Evolutionary conservation across 176 grass and related monocot species (phyloP), one percentile per base, ranked within the genome.

Genomic region (Alopecurus myosuroides): DNA sequence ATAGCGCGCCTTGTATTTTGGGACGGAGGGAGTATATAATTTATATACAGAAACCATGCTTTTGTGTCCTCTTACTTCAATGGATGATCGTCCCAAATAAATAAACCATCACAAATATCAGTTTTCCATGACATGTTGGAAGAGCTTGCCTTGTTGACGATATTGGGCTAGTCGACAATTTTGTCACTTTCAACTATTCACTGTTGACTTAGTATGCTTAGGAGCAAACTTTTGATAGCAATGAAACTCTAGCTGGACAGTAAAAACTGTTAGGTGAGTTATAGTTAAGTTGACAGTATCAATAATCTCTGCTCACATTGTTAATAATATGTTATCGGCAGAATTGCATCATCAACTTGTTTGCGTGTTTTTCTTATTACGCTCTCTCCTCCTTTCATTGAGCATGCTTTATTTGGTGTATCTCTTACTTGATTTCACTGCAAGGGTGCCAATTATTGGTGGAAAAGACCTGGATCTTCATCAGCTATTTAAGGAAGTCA

Each of bases 391-490:
- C 36, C 76, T 69, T 44, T 82, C 51, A 77, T 70, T 70, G 74
- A 18, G 1, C 9, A 31, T 83, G 4, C 11, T 81, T 66, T 60
- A 35, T 78, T 33, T 74, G 34, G 66, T 84, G 69, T 50, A 55
- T 64, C n/a, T 84, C 26, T 79, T 58, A 83, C 67, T 75, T 36
- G 48, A 14, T 18, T 74, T 84, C 48, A 31, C 4, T 39, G 20
- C 52, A 69, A 99, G 97, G 94, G 84, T 99, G 60, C 97, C 97
- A 79, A 89, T 94, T 77, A 92, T 99, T 69, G 97, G 97, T 81
- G 97, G 97, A 86, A 99, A 88, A 81, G 86, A 94, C 79, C 87
- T 99, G 75, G 94, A 99, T 88, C 97, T 99, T 74, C 92, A 96
- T 99, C 88, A 79, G 64, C 90, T 99, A 56, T 99, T 92, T 87